Evolutionary conservation across 1,139 yeast species (phyloP).

Genomic region (Nadsonia starkeyi-henricii): DNA sequence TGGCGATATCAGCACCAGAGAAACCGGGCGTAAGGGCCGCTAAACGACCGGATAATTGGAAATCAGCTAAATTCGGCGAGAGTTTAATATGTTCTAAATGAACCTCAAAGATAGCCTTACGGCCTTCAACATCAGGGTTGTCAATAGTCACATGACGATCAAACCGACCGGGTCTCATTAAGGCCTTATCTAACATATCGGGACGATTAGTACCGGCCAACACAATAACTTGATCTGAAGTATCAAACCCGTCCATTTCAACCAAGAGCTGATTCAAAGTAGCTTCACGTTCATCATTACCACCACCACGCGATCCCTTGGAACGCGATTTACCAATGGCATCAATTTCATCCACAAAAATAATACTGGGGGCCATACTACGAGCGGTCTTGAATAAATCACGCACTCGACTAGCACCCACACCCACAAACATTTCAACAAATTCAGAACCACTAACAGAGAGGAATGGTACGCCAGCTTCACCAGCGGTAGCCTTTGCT

Average conservation of each 20-base stretch:
- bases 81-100: conserved; percentile 54
- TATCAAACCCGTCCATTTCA: conserved; percentile 94
- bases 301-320: conserved; percentile 60
- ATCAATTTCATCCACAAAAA: conserved; percentile 94
- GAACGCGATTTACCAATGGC: conserved; percentile 94
- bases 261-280: conserved; percentile 89
- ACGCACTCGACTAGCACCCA: conserved; percentile 94
- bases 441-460: conserved; percentile 96
- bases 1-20: conserved; percentile 96
- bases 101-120: conserved; percentile 80
- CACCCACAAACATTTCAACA: conserved; percentile 99
- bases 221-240: conserved; percentile 85
- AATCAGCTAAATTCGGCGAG: conserved; percentile 31
- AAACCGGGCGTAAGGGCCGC: conserved; percentile 97
- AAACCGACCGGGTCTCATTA: conserved; percentile 93
- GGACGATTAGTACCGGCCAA: conserved; percentile 95
- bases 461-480: conserved; percentile 91
- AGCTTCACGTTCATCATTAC: conserved; percentile 92
- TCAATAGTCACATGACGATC: conserved; percentile 88
- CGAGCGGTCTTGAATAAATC: conserved; percentile 88
- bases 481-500: conserved; percentile 98
- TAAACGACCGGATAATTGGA: conserved; percentile 63
- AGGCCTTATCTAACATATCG: conserved; percentile 82
- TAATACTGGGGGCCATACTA: conserved; percentile 84
- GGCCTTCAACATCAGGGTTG: conserved; percentile 84